phyloP scores from a whole-genome alignment of 2,329 filamentous ascomycete genomes.

The Apiospora malaysiana region DNA sequence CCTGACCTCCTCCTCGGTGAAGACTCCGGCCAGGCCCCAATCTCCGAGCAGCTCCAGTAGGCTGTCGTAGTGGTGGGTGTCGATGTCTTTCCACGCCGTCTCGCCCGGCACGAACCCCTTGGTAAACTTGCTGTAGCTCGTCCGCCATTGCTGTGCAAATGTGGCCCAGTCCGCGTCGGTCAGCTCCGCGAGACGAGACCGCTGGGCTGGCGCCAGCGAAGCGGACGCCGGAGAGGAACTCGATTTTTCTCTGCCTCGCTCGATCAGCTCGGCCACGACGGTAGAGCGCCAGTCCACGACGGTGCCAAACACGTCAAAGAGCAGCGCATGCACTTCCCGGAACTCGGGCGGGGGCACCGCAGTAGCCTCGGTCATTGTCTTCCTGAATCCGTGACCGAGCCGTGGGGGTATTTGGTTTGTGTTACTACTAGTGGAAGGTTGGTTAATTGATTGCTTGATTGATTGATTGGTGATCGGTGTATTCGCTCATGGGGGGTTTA shows the following conservation, averaged over 20 bases:
- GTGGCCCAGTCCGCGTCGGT: slow-evolving; percentile 63
- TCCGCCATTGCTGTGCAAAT: slow-evolving; percentile 75
- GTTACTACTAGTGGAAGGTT: neutral
- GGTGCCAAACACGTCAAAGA: slow-evolving; percentile 82
- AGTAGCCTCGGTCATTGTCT: slow-evolving; percentile 26
- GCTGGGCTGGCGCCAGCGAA: slow-evolving; percentile 52
- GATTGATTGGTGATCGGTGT: neutral
- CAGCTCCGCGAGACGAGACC: slow-evolving; percentile 55
- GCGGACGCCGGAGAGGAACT: slow-evolving; percentile 55
- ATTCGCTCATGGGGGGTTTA: slow-evolving; percentile 4
- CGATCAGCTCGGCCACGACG: slow-evolving; percentile 64
- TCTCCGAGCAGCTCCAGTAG: slow-evolving; percentile 62
- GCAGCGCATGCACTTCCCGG: slow-evolving; percentile 59
- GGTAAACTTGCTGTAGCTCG: slow-evolving; percentile 68
- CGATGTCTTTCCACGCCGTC: slow-evolving; percentile 69
- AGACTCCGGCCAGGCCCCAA: slow-evolving; percentile 64
- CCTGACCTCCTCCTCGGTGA: slow-evolving; percentile 65
- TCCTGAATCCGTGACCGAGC: slow-evolving; percentile 1
- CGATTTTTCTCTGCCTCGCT: slow-evolving; percentile 53
- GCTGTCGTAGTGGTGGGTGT: slow-evolving; percentile 72
- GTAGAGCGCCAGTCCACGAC: slow-evolving; percentile 79
- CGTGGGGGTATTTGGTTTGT: neutral
- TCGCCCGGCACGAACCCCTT: slow-evolving; percentile 52
- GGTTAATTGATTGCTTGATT: neutral
- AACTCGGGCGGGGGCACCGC: slow-evolving; percentile 2